phyloP scores from a whole-genome alignment of 1,139 yeast species.

The Magnusiomyces tetraspermus region DNA sequence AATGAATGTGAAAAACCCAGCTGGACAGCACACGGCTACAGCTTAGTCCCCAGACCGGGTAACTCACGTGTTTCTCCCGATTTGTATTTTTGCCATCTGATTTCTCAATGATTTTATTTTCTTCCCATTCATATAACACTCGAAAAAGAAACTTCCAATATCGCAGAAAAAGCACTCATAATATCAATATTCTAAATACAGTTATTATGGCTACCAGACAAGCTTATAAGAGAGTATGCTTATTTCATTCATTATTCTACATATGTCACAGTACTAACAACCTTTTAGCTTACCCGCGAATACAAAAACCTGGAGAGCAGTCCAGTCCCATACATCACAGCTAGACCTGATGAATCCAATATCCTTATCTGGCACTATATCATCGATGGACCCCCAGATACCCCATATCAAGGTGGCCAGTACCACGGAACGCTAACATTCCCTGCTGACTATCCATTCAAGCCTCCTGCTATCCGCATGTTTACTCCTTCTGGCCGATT shows the following conservation, averaged over 20 bases:
- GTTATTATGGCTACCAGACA: slow-evolving; percentile 30
- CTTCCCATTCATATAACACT: not conserved
- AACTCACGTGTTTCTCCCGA: too few species aligned
- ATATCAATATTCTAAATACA: not conserved
- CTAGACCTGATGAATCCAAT: slow-evolving; percentile 76
- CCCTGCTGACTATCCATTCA: slow-evolving; percentile 82
- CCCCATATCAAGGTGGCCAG: slow-evolving; percentile 80
- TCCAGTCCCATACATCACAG: slow-evolving; percentile 74
- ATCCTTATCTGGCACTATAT: slow-evolving; percentile 73
- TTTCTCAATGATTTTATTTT: too few species aligned
- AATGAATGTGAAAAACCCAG: too few species aligned
- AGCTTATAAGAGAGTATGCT: slow-evolving; percentile 30
- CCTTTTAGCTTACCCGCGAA: slow-evolving; percentile 67
- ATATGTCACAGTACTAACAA: too few species aligned
- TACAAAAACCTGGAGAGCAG: slow-evolving; percentile 61
- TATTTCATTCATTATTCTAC: not conserved
- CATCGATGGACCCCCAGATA: slow-evolving; percentile 76
- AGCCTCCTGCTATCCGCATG: slow-evolving; percentile 88
- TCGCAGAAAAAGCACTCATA: too few species aligned
- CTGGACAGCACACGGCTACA: too few species aligned
- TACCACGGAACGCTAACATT: slow-evolving; percentile 80
- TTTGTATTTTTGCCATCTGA: too few species aligned
- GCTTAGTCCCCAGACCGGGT: too few species aligned
- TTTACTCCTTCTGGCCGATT: slow-evolving; percentile 72
- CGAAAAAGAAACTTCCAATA: too few species aligned